Percentiles rank a stretch among this genome's conserved stretches.
These are phyloP conservation scores for Gracilaria caudata DNA, from an alignment of 23 red algal genomes.

Conservation along the genomic window DNA sequence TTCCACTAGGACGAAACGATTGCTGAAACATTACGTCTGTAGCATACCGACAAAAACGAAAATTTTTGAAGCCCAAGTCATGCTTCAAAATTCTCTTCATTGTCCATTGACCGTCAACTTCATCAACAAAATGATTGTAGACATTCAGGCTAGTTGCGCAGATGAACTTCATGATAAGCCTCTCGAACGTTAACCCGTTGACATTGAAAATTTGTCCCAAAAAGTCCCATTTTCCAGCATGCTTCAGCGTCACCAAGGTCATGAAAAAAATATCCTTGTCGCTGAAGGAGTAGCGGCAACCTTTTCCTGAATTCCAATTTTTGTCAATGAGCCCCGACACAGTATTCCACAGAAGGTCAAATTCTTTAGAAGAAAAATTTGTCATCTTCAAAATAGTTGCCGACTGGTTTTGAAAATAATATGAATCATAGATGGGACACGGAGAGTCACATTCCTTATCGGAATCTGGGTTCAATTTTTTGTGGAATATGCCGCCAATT, in stretches of 20 bases:
- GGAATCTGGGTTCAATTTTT: no score
- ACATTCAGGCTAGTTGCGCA: background rate
- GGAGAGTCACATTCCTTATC: no score
- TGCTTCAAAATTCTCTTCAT: background rate
- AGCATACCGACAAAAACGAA: background rate
- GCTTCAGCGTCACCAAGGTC: constrained; percentile 6
- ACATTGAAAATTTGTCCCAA: constrained; percentile 5
- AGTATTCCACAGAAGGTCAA: no score
- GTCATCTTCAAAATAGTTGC: no score
- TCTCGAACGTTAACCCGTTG: constrained; percentile 6
- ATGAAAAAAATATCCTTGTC: constrained; percentile 34
- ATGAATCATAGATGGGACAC: no score
- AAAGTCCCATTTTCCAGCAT: constrained; percentile 1
- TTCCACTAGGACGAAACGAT: background rate
- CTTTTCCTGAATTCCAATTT: background rate
- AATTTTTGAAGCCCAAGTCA: background rate
- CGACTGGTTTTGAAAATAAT: no score
- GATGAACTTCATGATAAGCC: constrained; percentile 1
- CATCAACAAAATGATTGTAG: background rate
- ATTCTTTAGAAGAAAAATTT: no score
- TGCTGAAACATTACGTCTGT: constrained; percentile 20
- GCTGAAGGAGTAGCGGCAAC: background rate
- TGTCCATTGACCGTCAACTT: background rate
- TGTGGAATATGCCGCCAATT: no score
- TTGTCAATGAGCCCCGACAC: no score